Evolutionary conservation across 768 basidiomycete species (phyloP).

Genomic region (Lactifluus hygrophoroides): DNA sequence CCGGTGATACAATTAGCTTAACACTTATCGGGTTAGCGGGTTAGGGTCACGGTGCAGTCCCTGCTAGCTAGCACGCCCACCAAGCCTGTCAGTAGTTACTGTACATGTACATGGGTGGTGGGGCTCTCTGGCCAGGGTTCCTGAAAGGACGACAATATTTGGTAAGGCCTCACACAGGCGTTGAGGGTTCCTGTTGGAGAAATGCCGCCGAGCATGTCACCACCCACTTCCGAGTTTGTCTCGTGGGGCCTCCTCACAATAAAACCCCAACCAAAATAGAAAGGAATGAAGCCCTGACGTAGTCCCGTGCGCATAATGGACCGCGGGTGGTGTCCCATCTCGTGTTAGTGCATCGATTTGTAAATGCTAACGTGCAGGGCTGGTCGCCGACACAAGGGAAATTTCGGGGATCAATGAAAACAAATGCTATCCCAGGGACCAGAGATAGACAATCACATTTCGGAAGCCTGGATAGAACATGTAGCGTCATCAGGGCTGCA

Average conservation of each 20-base stretch:
- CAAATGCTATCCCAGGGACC: neutral
- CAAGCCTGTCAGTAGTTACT: neutral
- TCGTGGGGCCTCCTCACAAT: conserved; percentile 3
- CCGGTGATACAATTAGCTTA: conserved; percentile 8
- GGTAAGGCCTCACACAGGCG: neutral
- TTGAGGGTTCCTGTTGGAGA: neutral
- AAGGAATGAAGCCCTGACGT: neutral
- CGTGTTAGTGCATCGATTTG: neutral
- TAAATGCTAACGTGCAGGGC: neutral
- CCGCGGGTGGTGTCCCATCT: neutral
- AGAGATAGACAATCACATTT: neutral
- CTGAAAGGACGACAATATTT: neutral
- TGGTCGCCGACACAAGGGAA: neutral
- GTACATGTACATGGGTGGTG: neutral
- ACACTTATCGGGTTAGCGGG: neutral
- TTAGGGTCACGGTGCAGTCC: neutral
- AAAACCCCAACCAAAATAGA: neutral
- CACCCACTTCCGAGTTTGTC: neutral
- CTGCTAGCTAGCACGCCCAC: neutral
- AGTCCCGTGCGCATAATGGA: neutral
- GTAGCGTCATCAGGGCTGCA: neutral
- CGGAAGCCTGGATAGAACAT: neutral
- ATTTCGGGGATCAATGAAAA: neutral
- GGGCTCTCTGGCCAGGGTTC: neutral
- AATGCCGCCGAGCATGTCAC: neutral